Base-by-base conservation (phyloP, 2,329 filamentous ascomycete genomes). In the Paecilomyces sp. region DNA sequence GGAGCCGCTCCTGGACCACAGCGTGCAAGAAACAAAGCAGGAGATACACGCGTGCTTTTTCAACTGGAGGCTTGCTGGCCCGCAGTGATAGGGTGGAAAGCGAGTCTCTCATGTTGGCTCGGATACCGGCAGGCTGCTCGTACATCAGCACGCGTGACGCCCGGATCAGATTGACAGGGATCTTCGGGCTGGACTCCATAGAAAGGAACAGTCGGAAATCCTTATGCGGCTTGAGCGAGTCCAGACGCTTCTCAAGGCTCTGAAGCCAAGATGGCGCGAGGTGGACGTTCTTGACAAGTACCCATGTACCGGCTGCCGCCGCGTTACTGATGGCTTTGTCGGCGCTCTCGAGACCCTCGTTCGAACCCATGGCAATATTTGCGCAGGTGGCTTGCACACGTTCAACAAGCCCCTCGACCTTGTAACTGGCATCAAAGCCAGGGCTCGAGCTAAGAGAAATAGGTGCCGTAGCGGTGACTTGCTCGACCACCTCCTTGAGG, bases 281-380 rank as follows among this genome's bases (percentile, higher is more conserved):
- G 76, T 99, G 94, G 22, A 99, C 94, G 79, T 99, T 99, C 85
- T 99, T 99, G 83, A 99, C 88, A 62, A 99, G 83, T 9, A 99
- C 95, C 94, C 94, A 99, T 28, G 88, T 91, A 65, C 94, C 94
- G 15, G 88, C 89, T 60, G 95, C 91, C 4, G 94, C 93, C 9
- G 94, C 94, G 68, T 92, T 91, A 76, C 86, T 90, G 70, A 99
- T 92, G 31, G 95, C 94, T 77, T 96, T 96, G 81, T 99, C 94
- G 18, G 94, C 94, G 63, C 88, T 94, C 60, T 92, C 87, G 18
- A 95, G 82, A 72, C 92, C 91, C 80, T 99, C 94, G 70, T 95
- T 95, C 54, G 94, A 97, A 70, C 94, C 94, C 94, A 99, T 99
- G 68, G 95, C 95, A 71, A 99, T 97, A 75, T 97, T 97, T 61